Evolutionary conservation across 768 basidiomycete genomes (phyloP).

Genomic region (Agrocybe pediades): DNA sequence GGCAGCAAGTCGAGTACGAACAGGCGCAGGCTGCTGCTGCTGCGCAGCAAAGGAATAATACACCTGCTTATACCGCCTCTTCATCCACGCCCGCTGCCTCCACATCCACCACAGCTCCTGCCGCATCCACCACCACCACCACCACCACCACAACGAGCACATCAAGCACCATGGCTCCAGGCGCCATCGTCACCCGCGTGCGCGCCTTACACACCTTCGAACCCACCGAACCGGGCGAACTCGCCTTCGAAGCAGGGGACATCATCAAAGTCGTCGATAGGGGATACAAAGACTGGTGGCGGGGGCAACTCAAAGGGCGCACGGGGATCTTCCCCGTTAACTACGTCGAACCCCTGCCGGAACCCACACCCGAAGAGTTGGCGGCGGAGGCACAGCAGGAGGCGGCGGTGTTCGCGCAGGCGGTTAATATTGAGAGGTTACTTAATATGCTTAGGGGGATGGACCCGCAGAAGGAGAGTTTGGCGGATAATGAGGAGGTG

Average conservation of each 20-base stretch:
- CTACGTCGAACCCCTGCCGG: constrained; percentile 90
- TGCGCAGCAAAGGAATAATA: constrained; percentile 4
- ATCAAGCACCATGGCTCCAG: constrained; percentile 16
- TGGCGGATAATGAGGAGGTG: constrained; percentile 92
- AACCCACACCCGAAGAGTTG: constrained; percentile 76
- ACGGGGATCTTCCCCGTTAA: constrained; percentile 98
- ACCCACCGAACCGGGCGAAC: constrained; percentile 85
- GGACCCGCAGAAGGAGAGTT: constrained; percentile 77
- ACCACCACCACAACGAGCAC: no score
- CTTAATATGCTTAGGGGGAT: constrained; percentile 71
- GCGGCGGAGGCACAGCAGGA: constrained; percentile 86
- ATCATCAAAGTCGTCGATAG: constrained; percentile 94
- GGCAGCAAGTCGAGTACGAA: constrained; percentile 25
- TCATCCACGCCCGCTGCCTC: constrained; percentile 8
- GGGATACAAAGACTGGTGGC: constrained; percentile 96
- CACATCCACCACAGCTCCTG: constrained; percentile 6
- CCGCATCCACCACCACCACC: constrained; percentile 17
- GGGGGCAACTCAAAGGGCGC: constrained; percentile 85
- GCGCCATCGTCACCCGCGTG: constrained; percentile 73
- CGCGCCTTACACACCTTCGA: constrained; percentile 88
- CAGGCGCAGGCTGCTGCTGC: constrained; percentile 20
- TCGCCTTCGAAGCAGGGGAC: constrained; percentile 90
- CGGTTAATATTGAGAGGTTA: constrained; percentile 80
- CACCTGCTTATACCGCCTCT: constrained; percentile 1
- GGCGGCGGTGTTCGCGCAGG: constrained; percentile 84